Base-by-base conservation (phyloP, 345 rosid species). In the Eucalyptus lansdowneana region DNA sequence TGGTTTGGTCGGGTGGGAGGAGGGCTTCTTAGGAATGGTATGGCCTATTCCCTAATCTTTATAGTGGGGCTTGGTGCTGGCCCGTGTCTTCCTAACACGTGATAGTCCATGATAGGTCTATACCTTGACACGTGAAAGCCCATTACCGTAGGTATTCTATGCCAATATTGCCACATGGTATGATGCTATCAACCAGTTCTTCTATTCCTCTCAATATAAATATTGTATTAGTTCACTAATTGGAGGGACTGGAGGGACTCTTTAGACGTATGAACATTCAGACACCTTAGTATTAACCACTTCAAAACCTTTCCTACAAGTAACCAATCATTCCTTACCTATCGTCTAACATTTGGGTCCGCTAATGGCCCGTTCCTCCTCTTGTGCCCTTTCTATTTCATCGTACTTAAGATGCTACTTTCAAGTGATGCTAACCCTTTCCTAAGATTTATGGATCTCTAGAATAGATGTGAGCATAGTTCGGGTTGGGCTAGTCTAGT, bases 401-500 rank as follows among this genome's bases (percentile, higher is more conserved):
- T n/a, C 0, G 19, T 8, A 14, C 19, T 65, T 14, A 65, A 31
- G 76, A 14, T n/a, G 37, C 72, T 60, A 60, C 31, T 60, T 65
- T 65, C 19, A 29, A 65, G 76, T 15, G 37, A 65, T 0, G 5
- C 76, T 14, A 65, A 7, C 21, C 19, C 37, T 65, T 65, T 37
- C 11, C 19, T 2, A 65, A 65, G 37, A 65, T 65, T 65, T n/a
- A 14, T 1, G 5, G 5, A 7, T 65, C 19, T 53, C 56, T 53
- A 1, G 24, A 53, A 19, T 53, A 7, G 24, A 53, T 17, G 56
- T 53, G 56, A 53, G 56, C 56, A 53, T 53, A 1, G 24, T 53
- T 4, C 0, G 4, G 24, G 24, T 19, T 53, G 10, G 4, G 24
- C 0, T 53, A 53, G 4, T 53, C 24, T 53, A 53, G 9, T 53